A percentile compares a stretch with the other conserved stretches of the same genome.
phyloP scores from a whole-genome alignment of 1,284 basidiomycete species.

The Coniophora puteana region DNA sequence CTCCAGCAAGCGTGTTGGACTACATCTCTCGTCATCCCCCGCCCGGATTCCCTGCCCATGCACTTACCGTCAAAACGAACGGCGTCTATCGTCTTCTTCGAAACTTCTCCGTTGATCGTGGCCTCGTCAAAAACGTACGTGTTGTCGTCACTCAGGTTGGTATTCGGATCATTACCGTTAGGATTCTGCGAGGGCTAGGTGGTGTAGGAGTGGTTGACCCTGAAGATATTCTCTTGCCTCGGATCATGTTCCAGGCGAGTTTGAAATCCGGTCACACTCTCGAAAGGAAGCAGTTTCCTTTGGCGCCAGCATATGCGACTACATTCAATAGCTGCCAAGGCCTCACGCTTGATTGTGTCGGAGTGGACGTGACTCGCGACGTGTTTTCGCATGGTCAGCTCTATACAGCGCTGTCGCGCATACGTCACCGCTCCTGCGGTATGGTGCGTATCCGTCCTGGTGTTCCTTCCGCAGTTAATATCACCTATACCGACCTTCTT shows the following conservation, averaged over 20 bases:
- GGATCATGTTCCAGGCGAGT: conserved; percentile 28
- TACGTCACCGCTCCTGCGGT: conserved; percentile 1
- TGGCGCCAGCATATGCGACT: conserved; percentile 17
- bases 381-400: conserved; percentile 15
- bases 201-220: conserved; percentile 17
- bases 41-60: background rate
- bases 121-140: background rate
- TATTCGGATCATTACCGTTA: conserved; percentile 27
- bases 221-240: conserved; percentile 31
- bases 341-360: conserved; percentile 13
- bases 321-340: conserved; percentile 23
- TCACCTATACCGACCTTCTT: too few relatives aligned
- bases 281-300: conserved; percentile 13
- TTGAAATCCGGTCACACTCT: conserved; percentile 25
- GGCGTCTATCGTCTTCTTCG: background rate
- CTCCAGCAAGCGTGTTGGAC: background rate
- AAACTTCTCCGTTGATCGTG: conserved; percentile 3
- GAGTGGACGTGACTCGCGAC: conserved; percentile 9
- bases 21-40: background rate
- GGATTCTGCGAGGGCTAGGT: conserved; percentile 19
- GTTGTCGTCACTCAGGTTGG: conserved; percentile 25
- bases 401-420: conserved; percentile 12
- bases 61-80: background rate
- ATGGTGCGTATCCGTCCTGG: too few relatives aligned
- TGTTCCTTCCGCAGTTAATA: too few relatives aligned